Evolutionary conservation across 805 yeast genomes (phyloP), one percentile per base, ranked within the genome.

Genomic region (Hagleromyces aurorensis): DNA sequence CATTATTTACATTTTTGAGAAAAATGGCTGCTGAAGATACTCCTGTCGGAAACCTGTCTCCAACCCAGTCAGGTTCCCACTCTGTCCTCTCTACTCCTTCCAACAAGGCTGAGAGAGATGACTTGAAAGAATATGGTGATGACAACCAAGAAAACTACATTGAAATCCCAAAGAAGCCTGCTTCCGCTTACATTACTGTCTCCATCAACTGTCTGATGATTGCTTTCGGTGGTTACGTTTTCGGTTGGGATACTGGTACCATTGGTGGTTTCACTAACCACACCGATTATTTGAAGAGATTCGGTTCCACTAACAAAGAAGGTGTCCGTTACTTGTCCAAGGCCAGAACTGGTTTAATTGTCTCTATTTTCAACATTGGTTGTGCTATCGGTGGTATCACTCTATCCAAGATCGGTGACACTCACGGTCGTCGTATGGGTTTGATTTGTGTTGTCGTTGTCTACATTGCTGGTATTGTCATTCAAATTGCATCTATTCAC

Each of bases 181-280:
- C 48, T 13, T 48, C 58, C 12, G 59, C 61, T 7, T 61, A 57
- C 42, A 14, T 51, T 13, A 41, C 55, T 14, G 59, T 61, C 21
- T 48, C 46, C 18, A 36, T 49, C 34, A 40, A 56, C 25, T 61
- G 64, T 51, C 26, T 44, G 16, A 37, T 48, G 50, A 34, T 50
- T 32, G 52, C 56, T 12, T 50, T 50, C 19, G 56, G 56, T 43
- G 56, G 56, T 32, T 71, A 75, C 75, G 38, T 46, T 25, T 78
- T 75, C 48, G 86, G 86, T 43, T 78, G 80, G 71, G 87, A 78
- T 62, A 78, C 85, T 29, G 87, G 86, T 66, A 78, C 86, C 45
- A 75, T 78, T 57, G 72, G 81, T 18, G 85, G 85, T 42, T 76
- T 78, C 46, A 78, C 77, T 27, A 69, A 72, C 46, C 55, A 56